Base-by-base conservation (phyloP, 1,139 yeast species). In the Protomyces gravidus region DNA sequence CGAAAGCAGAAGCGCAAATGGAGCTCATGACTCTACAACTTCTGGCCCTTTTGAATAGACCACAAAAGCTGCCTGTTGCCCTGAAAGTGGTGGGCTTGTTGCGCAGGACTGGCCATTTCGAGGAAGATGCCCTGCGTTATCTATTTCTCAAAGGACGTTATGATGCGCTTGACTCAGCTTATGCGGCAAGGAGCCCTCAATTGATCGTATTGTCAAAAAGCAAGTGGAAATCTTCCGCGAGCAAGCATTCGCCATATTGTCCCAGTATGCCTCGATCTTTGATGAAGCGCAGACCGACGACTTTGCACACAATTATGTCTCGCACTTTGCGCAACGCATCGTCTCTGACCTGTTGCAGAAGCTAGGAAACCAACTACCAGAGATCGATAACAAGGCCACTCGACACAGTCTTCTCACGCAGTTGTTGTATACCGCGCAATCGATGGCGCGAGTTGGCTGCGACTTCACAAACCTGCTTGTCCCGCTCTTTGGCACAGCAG, bases 171-270 rank as follows among this genome's bases (percentile, higher is more conserved):
- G 65, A 69, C 3, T 60, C 65, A 9, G 75, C 89, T 67, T 73
- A 87, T 59, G 75, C 79, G 0, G 79, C 83, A 36, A 76, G 84
- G 57, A 72, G 55, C 78, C 82, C 28, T 17, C 42, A 4, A 9
- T 17, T 5, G 84, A 86, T 63, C 82, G 84, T 63, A 87, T 84
- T 68, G 75, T 89, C 61, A 89, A 89, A 67, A 75, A 95, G 64
- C 85, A 80, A 67, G 79, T 89, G 50, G 97, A 92, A 70, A 81
- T 87, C 3, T 83, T 87, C 63, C 77, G 98, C 68, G 97, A 90
- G 69, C 85, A 82, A 66, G 81, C 87, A 13, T 86, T 84, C 70
- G 85, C 84, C 33, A 81, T 94, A 0, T 76, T 88, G 3, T 80
- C 86, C 49, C 81, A 85, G 7, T 85, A 79, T 69, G 77, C 78